Evolutionary conservation across 139 green algal species (phyloP).

Genomic region (Pleodorina starrii): DNA sequence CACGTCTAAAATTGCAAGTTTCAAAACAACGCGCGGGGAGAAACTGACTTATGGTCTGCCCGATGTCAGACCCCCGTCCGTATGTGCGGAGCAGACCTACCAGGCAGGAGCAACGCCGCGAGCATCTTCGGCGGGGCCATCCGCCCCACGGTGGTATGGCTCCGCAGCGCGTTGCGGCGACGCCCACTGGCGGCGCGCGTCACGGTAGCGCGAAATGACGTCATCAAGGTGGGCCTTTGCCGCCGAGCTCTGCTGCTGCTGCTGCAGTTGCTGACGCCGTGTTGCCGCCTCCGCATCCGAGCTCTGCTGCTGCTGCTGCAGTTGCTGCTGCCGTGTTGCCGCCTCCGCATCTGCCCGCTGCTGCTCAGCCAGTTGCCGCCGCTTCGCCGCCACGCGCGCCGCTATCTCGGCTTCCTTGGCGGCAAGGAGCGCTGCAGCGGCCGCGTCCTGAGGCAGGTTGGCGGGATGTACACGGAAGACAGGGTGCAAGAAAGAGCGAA

Average conservation of each 20-base stretch:
- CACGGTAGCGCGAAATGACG: not conserved
- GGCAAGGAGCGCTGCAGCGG: not conserved
- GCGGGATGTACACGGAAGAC: too few relatives aligned
- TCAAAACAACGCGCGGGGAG: too few relatives aligned
- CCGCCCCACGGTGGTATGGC: too few relatives aligned
- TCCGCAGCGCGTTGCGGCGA: not conserved
- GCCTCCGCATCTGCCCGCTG: not conserved
- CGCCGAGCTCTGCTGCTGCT: not conserved
- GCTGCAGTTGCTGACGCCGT: not conserved
- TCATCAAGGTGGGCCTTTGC: conserved; percentile 25
- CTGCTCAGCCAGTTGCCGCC: not conserved
- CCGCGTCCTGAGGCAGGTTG: not conserved
- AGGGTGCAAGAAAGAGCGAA: too few relatives aligned
- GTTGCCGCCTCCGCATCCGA: not conserved
- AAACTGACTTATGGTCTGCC: too few relatives aligned
- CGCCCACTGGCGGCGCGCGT: conserved; percentile 16
- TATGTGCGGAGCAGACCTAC: conserved; percentile 24
- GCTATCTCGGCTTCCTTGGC: conserved; percentile 34
- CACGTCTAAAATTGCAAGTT: too few relatives aligned
- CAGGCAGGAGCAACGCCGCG: not conserved
- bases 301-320: not conserved
- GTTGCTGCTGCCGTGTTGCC: not conserved
- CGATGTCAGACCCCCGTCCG: too few relatives aligned
- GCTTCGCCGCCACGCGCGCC: not conserved
- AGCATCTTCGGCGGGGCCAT: not conserved